phyloP scores from a whole-genome alignment of 331 rosid species.

The Prunus yedoensis region DNA sequence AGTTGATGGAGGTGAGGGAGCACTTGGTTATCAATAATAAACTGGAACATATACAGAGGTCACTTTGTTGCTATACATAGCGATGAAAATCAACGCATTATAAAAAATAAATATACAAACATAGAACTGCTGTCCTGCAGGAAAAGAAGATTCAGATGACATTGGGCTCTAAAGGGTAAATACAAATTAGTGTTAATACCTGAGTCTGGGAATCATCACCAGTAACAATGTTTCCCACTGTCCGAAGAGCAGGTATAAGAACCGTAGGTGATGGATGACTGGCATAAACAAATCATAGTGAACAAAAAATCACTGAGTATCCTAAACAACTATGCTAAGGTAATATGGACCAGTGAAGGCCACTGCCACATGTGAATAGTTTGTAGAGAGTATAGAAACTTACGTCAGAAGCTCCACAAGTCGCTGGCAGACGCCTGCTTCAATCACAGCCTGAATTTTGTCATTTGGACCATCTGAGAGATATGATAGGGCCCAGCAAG shows the following conservation, averaged over 20 bases:
- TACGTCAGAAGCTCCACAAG: constrained; percentile 65
- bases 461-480: constrained; percentile 65
- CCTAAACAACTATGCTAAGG: background rate
- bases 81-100: background rate
- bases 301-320: background rate
- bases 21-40: constrained; percentile 52
- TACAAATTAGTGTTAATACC: constrained; percentile 33
- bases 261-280: constrained; percentile 63
- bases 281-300: constrained; percentile 28
- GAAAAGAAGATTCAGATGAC: background rate
- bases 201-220: constrained; percentile 72
- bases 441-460: constrained; percentile 62
- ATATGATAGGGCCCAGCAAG: constrained; percentile 72
- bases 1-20: constrained; percentile 62
- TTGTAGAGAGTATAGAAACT: constrained; percentile 21
- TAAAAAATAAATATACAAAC: background rate
- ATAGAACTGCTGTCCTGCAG: background rate
- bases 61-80: constrained; percentile 10
- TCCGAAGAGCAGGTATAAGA: constrained; percentile 65
- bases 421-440: constrained; percentile 53
- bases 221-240: constrained; percentile 59
- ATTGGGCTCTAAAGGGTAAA: background rate
- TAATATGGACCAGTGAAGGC: background rate
- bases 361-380: constrained; percentile 3
- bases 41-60: constrained; percentile 34